Conservation (phyloP, 768 basidiomycete genomes). For the Pleurotus tuber-regium region DNA sequence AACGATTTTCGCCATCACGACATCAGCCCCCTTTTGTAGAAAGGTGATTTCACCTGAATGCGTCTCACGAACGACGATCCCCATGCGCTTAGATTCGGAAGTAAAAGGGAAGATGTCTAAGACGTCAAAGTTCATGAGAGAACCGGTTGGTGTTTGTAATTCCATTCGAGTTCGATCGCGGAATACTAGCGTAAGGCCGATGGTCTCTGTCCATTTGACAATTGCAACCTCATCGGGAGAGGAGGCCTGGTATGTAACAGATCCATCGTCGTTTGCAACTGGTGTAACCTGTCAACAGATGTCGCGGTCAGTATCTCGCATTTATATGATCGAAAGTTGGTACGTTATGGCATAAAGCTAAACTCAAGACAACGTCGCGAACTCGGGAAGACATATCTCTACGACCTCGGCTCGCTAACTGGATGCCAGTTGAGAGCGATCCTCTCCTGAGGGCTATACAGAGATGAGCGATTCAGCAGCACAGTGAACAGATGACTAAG, state of each 20-base stretch:
- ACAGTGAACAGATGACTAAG: neutral
- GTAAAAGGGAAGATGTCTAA: constrained; percentile 98
- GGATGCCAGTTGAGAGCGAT: constrained; percentile 72
- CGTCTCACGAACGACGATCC: constrained; percentile 86
- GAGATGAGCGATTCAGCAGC: neutral
- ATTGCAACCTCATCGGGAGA: constrained; percentile 99
- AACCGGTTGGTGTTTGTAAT: constrained; percentile 68
- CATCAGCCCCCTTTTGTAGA: constrained; percentile 96
- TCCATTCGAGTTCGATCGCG: constrained; percentile 92
- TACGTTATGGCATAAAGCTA: constrained; percentile 96
- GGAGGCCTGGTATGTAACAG: constrained; percentile 95
- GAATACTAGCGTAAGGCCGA: constrained; percentile 84
- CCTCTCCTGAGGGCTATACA: constrained; percentile 40
- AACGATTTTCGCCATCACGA: constrained; percentile 95
- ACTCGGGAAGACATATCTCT: constrained; percentile 95
- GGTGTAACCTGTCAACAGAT: constrained; percentile 78
- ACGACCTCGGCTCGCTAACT: constrained; percentile 82
- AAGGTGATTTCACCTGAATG: constrained; percentile 80
- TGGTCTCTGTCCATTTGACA: constrained; percentile 94
- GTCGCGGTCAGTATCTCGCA: no score
- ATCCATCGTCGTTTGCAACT: constrained; percentile 90
- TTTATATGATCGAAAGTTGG: no score
- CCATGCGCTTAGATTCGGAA: constrained; percentile 98
- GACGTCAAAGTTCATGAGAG: constrained; percentile 71
- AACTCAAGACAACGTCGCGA: constrained; percentile 87